Percentiles rank a stretch among this genome's conserved stretches.
phyloP scores from a whole-genome alignment of 768 basidiomycete species.

The Collybia mongolica region DNA sequence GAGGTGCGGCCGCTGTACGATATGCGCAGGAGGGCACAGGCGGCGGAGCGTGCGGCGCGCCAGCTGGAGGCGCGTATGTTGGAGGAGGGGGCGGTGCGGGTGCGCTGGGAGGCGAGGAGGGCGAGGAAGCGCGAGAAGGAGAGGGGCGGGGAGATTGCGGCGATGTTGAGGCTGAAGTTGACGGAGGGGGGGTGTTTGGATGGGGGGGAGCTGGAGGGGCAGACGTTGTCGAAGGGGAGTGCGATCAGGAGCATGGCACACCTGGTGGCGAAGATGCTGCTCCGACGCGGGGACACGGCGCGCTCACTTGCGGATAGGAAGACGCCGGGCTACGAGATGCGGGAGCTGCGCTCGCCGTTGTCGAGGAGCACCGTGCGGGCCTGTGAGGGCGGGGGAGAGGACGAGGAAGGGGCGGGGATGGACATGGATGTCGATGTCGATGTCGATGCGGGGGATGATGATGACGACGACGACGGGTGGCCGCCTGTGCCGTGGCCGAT shows the following conservation, averaged over 20 bases:
- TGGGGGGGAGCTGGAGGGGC: slow-evolving; percentile 1
- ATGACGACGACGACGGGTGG: too few species aligned
- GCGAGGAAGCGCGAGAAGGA: slow-evolving; percentile 52
- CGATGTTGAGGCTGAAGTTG: slow-evolving; percentile 57
- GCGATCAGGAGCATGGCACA: slow-evolving; percentile 31
- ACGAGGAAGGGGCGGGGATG: too few species aligned
- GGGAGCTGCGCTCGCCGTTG: too few species aligned
- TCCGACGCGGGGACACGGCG: slow-evolving; percentile 24
- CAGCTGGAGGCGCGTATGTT: slow-evolving; percentile 19
- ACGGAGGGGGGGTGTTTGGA: slow-evolving; percentile 12
- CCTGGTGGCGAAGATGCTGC: slow-evolving; percentile 39
- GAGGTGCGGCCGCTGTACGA: slow-evolving; percentile 38
- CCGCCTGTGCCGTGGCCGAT: too few species aligned
- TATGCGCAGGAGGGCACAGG: slow-evolving; percentile 31
- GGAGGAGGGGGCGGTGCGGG: slow-evolving; percentile 34
- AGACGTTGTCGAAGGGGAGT: slow-evolving; percentile 4
- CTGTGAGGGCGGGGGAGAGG: too few species aligned
- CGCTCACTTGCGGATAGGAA: slow-evolving; percentile 15
- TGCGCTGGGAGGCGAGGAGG: slow-evolving; percentile 39
- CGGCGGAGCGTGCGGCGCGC: slow-evolving; percentile 18
- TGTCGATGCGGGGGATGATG: too few species aligned
- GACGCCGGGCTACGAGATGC: not conserved
- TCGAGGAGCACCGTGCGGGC: too few species aligned
- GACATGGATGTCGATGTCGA: too few species aligned
- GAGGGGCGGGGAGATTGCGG: slow-evolving; percentile 51